Conservation (phyloP, 2,329 filamentous ascomycete species). For the Pseudogymnoascus sp. region DNA sequence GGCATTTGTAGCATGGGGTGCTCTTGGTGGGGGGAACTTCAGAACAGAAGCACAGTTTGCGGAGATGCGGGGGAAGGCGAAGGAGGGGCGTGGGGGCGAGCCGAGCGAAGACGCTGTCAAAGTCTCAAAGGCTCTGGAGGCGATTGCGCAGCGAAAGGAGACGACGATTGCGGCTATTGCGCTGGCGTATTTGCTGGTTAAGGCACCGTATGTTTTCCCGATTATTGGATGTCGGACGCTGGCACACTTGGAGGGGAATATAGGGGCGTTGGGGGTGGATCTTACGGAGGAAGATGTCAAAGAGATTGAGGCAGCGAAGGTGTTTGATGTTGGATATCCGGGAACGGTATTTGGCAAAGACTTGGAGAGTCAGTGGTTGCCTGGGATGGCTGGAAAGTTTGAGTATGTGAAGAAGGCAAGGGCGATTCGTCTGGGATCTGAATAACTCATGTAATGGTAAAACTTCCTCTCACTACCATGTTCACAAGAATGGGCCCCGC, state of each 20-base stretch:
- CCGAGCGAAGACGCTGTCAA: constrained; percentile 43
- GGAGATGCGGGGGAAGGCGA: constrained; percentile 30
- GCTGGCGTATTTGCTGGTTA: constrained; percentile 66
- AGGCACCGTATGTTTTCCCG: constrained; percentile 65
- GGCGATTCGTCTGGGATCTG: neutral
- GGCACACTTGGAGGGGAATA: constrained; percentile 62
- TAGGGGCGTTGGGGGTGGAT: constrained; percentile 55
- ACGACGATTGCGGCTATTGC: constrained; percentile 55
- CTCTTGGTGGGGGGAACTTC: constrained; percentile 43
- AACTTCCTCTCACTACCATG: no score
- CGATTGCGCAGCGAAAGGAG: constrained; percentile 48
- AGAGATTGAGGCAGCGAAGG: constrained; percentile 54
- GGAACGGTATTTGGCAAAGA: constrained; percentile 47
- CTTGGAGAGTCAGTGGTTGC: constrained; percentile 25
- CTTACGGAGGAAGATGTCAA: constrained; percentile 55
- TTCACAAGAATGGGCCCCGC: no score
- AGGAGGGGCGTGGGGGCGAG: constrained; percentile 22
- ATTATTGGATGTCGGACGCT: constrained; percentile 63
- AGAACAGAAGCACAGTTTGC: constrained; percentile 39
- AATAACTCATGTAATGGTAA: no score
- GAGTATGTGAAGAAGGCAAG: constrained; percentile 41
- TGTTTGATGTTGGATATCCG: constrained; percentile 63
- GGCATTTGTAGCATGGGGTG: constrained; percentile 49
- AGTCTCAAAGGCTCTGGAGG: constrained; percentile 45
- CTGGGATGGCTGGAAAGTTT: constrained; percentile 37